These are phyloP conservation scores for Climacium dendroides DNA, from an alignment of 225 moss, liverwort and hornwort species.

Conservation along the genomic window DNA sequence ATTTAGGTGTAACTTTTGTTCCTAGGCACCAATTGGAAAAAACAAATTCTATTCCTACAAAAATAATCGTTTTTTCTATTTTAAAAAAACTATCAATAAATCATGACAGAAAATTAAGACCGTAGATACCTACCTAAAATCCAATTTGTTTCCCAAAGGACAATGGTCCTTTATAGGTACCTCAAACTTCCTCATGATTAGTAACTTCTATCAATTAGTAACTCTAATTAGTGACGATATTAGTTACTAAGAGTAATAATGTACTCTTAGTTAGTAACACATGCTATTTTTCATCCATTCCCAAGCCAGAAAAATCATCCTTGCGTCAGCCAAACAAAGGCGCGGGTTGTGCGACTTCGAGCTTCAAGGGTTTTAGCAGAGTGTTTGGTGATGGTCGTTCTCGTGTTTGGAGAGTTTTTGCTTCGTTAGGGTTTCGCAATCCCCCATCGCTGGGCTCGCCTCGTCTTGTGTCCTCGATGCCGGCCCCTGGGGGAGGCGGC, in stretches of 20 bases:
- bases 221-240: neutral
- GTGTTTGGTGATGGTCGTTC: neutral
- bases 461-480: conserved; percentile 26
- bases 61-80: too few species aligned
- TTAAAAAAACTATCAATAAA: too few species aligned
- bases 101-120: too few species aligned
- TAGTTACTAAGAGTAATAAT: too few species aligned
- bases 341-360: too few species aligned
- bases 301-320: neutral
- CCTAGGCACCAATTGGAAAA: too few species aligned
- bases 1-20: too few species aligned
- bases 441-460: neutral
- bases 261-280: too few species aligned
- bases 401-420: neutral
- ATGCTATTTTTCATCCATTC: neutral
- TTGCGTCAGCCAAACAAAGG: neutral
- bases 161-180: too few species aligned
- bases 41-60: too few species aligned
- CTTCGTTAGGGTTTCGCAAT: neutral
- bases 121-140: too few species aligned
- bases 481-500: conserved; percentile 42
- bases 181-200: neutral
- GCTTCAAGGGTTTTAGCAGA: neutral
- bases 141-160: too few species aligned
- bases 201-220: neutral